Evolutionary conservation across 2,329 filamentous ascomycete species (phyloP).

Genomic region (Rhynchosporium agropyri): DNA sequence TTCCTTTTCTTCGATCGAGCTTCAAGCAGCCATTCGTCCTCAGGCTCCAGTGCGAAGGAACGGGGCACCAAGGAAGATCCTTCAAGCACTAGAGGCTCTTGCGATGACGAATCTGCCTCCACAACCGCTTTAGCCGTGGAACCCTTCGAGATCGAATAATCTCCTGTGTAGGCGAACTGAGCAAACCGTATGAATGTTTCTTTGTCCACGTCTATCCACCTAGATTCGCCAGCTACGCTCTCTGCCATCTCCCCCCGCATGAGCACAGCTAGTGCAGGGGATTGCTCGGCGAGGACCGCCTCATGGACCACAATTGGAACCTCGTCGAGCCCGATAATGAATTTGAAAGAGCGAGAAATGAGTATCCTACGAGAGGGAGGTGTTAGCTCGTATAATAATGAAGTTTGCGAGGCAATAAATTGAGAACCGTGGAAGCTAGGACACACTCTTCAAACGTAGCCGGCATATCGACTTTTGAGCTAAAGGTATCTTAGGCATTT

Average conservation of each 20-base stretch:
- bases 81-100: conserved; percentile 23
- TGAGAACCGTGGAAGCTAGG: conserved; percentile 16
- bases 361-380: conserved; percentile 24
- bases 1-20: conserved; percentile 27
- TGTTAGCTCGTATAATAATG: conserved; percentile 24
- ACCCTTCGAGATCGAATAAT: conserved; percentile 26
- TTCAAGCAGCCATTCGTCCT: conserved; percentile 20
- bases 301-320: conserved; percentile 28
- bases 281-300: conserved; percentile 25
- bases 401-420: conserved; percentile 12
- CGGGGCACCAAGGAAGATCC: conserved; percentile 18
- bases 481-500: conserved; percentile 19
- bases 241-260: conserved; percentile 25
- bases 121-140: conserved; percentile 24
- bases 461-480: conserved; percentile 20
- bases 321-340: conserved; percentile 25
- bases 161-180: conserved; percentile 29
- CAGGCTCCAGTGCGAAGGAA: conserved; percentile 21
- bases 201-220: conserved; percentile 25
- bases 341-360: conserved; percentile 27
- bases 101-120: conserved; percentile 20
- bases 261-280: conserved; percentile 23
- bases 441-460: conserved; percentile 21
- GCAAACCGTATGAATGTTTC: conserved; percentile 25
- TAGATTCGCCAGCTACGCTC: conserved; percentile 25